Evolutionary conservation across 805 yeast genomes (phyloP).

Genomic region (Priceomyces haplophilus): DNA sequence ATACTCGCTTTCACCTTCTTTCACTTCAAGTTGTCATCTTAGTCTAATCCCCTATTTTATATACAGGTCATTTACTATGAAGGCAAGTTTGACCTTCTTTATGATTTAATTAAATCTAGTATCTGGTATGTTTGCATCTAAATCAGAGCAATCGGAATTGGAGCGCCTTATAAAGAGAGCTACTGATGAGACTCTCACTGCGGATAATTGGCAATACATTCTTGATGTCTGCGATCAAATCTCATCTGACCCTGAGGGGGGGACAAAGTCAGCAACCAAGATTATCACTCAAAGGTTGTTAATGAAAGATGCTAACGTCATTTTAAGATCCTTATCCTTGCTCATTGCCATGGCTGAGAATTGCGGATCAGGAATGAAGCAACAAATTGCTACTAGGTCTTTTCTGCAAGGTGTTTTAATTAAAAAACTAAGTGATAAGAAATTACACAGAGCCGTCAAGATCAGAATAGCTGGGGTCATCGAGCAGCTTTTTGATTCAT

Average conservation of each 20-base stretch:
- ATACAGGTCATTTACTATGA: not conserved
- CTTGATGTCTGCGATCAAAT: conserved; percentile 42
- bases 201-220: conserved; percentile 44
- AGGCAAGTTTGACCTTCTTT: not conserved
- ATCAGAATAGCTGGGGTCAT: conserved; percentile 62
- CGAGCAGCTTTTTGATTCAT: conserved; percentile 60
- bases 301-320: conserved; percentile 39
- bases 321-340: conserved; percentile 35
- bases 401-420: conserved; percentile 34
- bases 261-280: conserved; percentile 32
- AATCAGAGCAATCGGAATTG: conserved; percentile 6
- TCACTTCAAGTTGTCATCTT: too few species aligned
- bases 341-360: conserved; percentile 41
- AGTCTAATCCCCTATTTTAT: conserved; percentile 2
- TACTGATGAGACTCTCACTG: conserved; percentile 40
- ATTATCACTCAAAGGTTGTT: conserved; percentile 22
- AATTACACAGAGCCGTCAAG: conserved; percentile 67
- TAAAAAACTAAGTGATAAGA: conserved; percentile 48
- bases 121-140: conserved; percentile 5
- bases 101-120: not conserved
- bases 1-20: too few species aligned
- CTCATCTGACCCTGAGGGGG: conserved; percentile 34
- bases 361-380: conserved; percentile 45
- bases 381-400: conserved; percentile 38
- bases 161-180: conserved; percentile 31